phyloP scores from a whole-genome alignment of 345 rosid species.

The Lepidium aucheri region DNA sequence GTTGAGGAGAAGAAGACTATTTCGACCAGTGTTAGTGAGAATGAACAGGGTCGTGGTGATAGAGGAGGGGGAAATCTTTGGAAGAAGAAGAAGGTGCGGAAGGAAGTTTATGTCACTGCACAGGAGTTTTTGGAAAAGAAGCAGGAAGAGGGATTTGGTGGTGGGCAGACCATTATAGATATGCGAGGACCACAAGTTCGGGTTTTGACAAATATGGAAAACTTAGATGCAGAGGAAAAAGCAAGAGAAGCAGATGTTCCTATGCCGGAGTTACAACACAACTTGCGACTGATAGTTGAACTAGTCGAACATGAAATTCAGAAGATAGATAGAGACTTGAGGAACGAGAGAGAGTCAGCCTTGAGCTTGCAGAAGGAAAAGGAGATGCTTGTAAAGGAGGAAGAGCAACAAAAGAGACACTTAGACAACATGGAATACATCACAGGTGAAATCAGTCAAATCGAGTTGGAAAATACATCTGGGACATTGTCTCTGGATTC shows the following conservation, averaged over 20 bases:
- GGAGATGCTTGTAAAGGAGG: conserved; percentile 57
- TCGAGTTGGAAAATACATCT: conserved; percentile 45
- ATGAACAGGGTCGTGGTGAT: conserved; percentile 27
- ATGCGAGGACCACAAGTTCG: conserved; percentile 92
- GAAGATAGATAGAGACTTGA: conserved; percentile 73
- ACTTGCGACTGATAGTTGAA: conserved; percentile 67
- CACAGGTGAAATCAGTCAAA: conserved; percentile 31
- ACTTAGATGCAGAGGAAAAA: conserved; percentile 82
- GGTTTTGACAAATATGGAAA: conserved; percentile 81
- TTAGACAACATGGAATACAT: conserved; percentile 59
- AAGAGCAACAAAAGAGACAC: conserved; percentile 43
- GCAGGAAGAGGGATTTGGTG: conserved; percentile 69
- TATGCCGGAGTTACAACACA: conserved; percentile 91
- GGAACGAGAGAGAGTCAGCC: conserved; percentile 80
- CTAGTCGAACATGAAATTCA: conserved; percentile 79
- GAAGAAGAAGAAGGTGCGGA: conserved; percentile 52
- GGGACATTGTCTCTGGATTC: conserved; percentile 60
- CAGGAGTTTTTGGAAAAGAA: conserved; percentile 71
- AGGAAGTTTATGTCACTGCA: conserved; percentile 48
- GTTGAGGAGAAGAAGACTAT: conserved; percentile 54
- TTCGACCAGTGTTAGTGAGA: conserved; percentile 9
- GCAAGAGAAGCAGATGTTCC: conserved; percentile 82
- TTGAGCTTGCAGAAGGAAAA: conserved; percentile 74
- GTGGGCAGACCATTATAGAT: conserved; percentile 82
- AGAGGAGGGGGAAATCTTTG: conserved; percentile 48